A percentile compares a stretch with the other conserved stretches of the same genome.
phyloP scores from a whole-genome alignment of 2,329 filamentous ascomycete genomes.

The Cladosporium austrohemisphaericum region DNA sequence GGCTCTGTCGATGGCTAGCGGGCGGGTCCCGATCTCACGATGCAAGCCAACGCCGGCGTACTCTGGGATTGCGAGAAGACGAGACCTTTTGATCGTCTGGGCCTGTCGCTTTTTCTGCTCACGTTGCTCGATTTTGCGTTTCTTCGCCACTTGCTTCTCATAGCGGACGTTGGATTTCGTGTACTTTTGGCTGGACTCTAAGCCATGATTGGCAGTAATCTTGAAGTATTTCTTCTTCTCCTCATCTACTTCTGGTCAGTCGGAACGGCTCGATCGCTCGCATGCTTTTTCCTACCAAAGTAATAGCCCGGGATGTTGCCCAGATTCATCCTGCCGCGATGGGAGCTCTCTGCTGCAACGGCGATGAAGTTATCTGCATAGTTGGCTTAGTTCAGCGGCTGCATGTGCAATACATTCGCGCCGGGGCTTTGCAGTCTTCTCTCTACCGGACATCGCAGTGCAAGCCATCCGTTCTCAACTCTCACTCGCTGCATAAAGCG shows the following conservation, averaged over 20 bases:
- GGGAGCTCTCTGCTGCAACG: not conserved
- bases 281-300: slow-evolving; percentile 41
- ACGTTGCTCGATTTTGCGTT: slow-evolving; percentile 27
- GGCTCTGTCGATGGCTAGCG: slow-evolving; percentile 12
- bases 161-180: slow-evolving; percentile 38
- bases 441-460: too few species aligned
- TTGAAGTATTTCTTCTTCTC: slow-evolving; percentile 51
- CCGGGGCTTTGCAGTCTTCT: too few species aligned
- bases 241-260: slow-evolving; percentile 29
- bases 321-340: slow-evolving; percentile 34
- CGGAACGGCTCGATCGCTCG: not conserved
- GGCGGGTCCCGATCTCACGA: slow-evolving; percentile 15
- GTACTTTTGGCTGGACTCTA: slow-evolving; percentile 37
- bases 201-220: slow-evolving; percentile 39
- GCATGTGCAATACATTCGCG: too few species aligned
- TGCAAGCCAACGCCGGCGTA: slow-evolving; percentile 12
- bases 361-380: slow-evolving; percentile 1
- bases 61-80: slow-evolving; percentile 11
- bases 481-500: too few species aligned
- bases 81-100: slow-evolving; percentile 22
- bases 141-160: slow-evolving; percentile 33
- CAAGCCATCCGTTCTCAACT: too few species aligned
- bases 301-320: slow-evolving; percentile 48
- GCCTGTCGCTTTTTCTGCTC: slow-evolving; percentile 17
- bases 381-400: too few species aligned